Conservation (phyloP, 1,284 basidiomycete genomes). For the Cryptococcus sp. region DNA sequence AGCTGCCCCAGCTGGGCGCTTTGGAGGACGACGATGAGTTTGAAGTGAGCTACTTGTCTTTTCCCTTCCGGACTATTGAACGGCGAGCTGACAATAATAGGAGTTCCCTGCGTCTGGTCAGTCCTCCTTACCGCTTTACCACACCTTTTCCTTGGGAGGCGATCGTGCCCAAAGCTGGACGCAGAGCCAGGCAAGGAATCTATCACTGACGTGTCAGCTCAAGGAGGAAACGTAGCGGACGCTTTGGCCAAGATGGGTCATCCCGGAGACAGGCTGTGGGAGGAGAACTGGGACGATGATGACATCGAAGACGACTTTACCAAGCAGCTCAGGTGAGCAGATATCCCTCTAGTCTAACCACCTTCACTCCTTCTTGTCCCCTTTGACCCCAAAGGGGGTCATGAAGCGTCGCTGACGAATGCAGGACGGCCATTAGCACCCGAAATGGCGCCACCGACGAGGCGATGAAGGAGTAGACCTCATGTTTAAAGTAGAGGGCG, state of each 20-base stretch:
- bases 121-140: neutral
- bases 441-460: slow-evolving; percentile 31
- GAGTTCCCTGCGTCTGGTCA: slow-evolving; percentile 44
- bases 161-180: neutral
- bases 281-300: slow-evolving; percentile 99
- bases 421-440: slow-evolving; percentile 37
- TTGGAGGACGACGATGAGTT: slow-evolving; percentile 50
- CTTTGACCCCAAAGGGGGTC: neutral
- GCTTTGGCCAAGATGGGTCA: slow-evolving; percentile 30
- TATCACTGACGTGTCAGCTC: neutral
- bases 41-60: slow-evolving; percentile 48
- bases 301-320: slow-evolving; percentile 98
- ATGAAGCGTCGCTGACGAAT: neutral
- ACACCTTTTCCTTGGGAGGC: neutral
- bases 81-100: no score
- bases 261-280: slow-evolving; percentile 66
- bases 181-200: no score
- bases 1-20: slow-evolving; percentile 45
- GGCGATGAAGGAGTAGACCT: slow-evolving; percentile 41
- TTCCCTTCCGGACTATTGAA: no score
- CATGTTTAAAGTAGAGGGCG: neutral
- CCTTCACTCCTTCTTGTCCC: neutral
- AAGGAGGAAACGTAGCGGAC: slow-evolving; percentile 36
- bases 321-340: slow-evolving; percentile 76
- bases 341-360: no score